Evolutionary conservation across 495 filamentous ascomycete species (phyloP).

Genomic region (Xylaria intraflava): DNA sequence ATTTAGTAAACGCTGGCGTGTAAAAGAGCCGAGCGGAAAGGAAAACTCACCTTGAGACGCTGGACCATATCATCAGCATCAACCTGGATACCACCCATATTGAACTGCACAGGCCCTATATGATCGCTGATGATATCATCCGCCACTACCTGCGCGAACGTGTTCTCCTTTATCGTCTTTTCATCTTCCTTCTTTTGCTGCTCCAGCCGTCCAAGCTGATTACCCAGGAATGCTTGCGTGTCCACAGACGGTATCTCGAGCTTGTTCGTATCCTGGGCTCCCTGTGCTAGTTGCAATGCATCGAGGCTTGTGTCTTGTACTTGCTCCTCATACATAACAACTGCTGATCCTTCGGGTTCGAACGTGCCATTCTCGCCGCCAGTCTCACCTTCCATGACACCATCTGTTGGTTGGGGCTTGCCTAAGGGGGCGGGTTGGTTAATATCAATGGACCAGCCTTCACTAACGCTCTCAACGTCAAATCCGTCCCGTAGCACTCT

Average conservation of each 20-base stretch:
- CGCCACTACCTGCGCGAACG: slow-evolving; percentile 34
- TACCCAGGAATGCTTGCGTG: slow-evolving; percentile 69
- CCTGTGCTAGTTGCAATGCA: slow-evolving; percentile 46
- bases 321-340: slow-evolving; percentile 69
- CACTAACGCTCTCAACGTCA: slow-evolving; percentile 79
- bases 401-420: slow-evolving; percentile 21
- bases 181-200: slow-evolving; percentile 58
- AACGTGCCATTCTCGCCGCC: slow-evolving; percentile 4
- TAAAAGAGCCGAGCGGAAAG: not conserved
- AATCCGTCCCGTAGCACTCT: slow-evolving; percentile 89
- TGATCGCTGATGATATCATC: slow-evolving; percentile 72
- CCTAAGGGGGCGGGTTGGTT: slow-evolving; percentile 41
- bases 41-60: slow-evolving; percentile 63
- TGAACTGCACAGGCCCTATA: slow-evolving; percentile 93
- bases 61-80: slow-evolving; percentile 94
- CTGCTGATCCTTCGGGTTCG: slow-evolving; percentile 48
- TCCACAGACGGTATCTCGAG: slow-evolving; percentile 70
- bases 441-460: slow-evolving; percentile 78
- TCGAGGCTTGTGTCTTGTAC: slow-evolving; percentile 66
- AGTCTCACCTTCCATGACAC: slow-evolving; percentile 7
- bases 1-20: slow-evolving; percentile 2
- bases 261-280: slow-evolving; percentile 39
- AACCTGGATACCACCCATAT: slow-evolving; percentile 94
- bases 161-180: slow-evolving; percentile 46
- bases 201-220: slow-evolving; percentile 68